Percentiles rank a stretch among this genome's conserved stretches.
phyloP scores from a whole-genome alignment of 495 filamentous ascomycete species.

The Neurospora sp. region DNA sequence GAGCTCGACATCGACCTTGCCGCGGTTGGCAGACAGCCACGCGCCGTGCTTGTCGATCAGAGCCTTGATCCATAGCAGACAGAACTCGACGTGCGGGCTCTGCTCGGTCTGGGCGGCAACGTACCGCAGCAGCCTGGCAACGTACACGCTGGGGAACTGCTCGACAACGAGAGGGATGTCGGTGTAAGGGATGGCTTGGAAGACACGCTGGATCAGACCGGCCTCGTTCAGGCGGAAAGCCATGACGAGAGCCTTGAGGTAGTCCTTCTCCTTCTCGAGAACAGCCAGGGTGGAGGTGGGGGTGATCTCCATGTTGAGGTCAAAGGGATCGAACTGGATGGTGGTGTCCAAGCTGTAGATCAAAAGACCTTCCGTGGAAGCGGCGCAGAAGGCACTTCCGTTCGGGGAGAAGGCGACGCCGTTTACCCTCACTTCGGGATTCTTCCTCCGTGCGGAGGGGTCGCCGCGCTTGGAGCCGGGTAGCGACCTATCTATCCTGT shows the following conservation, averaged over 20 bases:
- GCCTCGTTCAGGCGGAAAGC: constrained; percentile 86
- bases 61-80: constrained; percentile 84
- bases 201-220: constrained; percentile 68
- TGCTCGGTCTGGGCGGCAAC: constrained; percentile 83
- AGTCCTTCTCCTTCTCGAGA: constrained; percentile 64
- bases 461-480: constrained; percentile 82
- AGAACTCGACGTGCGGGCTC: constrained; percentile 87
- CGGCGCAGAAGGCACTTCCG: constrained; percentile 85
- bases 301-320: constrained; percentile 87
- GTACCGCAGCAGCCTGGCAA: constrained; percentile 69
- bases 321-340: constrained; percentile 86
- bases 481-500: constrained; percentile 72
- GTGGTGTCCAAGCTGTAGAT: constrained; percentile 81
- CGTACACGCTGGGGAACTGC: constrained; percentile 75
- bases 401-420: constrained; percentile 80
- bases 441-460: constrained; percentile 59
- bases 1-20: constrained; percentile 69
- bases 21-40: constrained; percentile 68
- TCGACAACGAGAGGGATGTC: constrained; percentile 72
- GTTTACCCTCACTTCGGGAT: constrained; percentile 78
- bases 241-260: constrained; percentile 89
- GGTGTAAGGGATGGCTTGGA: constrained; percentile 66
- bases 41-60: constrained; percentile 72
- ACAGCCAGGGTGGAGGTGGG: constrained; percentile 68
- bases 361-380: constrained; percentile 86